Base-by-base conservation (phyloP, 805 yeast species). In the Phaffomyces thermotolerans region DNA sequence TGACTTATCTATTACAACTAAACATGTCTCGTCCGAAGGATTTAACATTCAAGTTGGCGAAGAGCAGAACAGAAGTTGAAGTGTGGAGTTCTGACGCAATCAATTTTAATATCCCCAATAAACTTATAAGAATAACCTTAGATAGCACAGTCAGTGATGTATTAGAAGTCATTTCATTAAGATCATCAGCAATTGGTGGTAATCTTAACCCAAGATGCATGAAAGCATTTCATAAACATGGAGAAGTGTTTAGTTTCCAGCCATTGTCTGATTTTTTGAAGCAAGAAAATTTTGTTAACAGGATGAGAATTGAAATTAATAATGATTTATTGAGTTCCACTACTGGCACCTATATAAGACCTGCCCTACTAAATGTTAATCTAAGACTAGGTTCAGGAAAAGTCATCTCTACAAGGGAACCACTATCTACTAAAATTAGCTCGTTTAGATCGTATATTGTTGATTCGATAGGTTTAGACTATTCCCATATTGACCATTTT, bases 61-160 rank as follows among this genome's bases (percentile, higher is more conserved):
- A 33, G 8, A 47, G 36, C 29, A 25, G 43, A 4, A 32, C 56
- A 13, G 39, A 35, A 5, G 22, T 57, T 9, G 44, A 43, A 13
- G 40, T 53, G 20, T 57, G 59, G 59, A 43, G 50, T 15, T 52
- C 58, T 2, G 54, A 55, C 22, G 37, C 36, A 4, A 13, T 5
- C 6, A 27, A 36, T 14, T 56, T 54, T 41, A 39, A 40, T 18
- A 38, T 56, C 25, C 27, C 39, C n/a, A 48, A 54, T 36, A 52
- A 45, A 36, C 12, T 43, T 12, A 52, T 58, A 9, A 45, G 43
- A 14, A 48, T 58, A 2, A 57, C 60, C 0, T 34, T 57, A 20
- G 54, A 53, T 12, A 58, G 57, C 38, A 56, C 60, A 1, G 48
- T 58, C 1, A 50, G 47, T 34, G 62, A 58, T 36, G 15, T 58